These are phyloP conservation scores for Venustampulla echinocandica DNA, from an alignment of 495 filamentous ascomycete species.

Conservation along the genomic window DNA sequence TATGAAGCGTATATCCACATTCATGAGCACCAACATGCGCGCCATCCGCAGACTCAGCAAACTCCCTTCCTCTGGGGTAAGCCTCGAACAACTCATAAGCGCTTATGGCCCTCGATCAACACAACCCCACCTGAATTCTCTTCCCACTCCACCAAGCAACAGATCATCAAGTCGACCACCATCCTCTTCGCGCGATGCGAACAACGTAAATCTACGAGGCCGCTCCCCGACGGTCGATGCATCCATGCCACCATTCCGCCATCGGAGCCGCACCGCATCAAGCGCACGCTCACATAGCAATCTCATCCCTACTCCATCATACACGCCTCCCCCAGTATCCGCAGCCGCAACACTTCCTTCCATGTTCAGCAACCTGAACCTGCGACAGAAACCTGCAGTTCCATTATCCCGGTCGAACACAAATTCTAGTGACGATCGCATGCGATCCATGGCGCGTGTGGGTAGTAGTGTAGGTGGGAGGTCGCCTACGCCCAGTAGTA, in stretches of 20 bases:
- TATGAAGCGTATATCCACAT: slow-evolving; percentile 21
- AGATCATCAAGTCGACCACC: neutral
- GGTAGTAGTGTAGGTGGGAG: neutral
- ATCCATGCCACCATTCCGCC: neutral
- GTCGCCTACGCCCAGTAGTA: too few relatives aligned
- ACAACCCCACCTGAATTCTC: neutral
- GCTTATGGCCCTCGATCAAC: slow-evolving; percentile 3
- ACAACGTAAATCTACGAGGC: slow-evolving; percentile 1
- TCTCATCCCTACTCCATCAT: neutral
- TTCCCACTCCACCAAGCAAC: neutral
- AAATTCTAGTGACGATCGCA: neutral
- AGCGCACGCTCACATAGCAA: neutral
- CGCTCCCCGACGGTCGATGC: neutral
- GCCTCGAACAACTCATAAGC: slow-evolving; percentile 3
- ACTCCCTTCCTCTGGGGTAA: neutral
- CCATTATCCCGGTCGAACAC: neutral
- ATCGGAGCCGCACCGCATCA: neutral
- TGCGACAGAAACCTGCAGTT: neutral
- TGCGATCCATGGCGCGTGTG: neutral
- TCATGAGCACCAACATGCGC: slow-evolving; percentile 23
- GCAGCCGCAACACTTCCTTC: neutral
- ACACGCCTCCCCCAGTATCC: neutral
- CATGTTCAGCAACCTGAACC: slow-evolving; percentile 5
- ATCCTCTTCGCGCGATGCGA: neutral
- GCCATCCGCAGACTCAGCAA: slow-evolving; percentile 25